Conservation (phyloP, 768 basidiomycete species). For the Xanthoconium purpureum region DNA sequence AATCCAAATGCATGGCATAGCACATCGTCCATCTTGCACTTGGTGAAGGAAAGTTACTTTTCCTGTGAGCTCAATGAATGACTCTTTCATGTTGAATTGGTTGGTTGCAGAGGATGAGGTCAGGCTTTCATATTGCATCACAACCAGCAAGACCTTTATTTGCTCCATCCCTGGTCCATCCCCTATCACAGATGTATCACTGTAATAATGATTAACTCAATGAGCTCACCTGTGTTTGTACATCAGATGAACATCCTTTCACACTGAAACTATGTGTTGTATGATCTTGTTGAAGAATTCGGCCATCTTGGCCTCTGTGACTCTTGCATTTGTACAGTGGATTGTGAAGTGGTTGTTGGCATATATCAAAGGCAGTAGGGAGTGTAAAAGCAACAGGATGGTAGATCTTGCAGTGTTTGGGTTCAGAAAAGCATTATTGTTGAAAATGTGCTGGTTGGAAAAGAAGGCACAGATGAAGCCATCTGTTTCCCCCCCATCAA, state of each 20-base stretch:
- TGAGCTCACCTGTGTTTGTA: background rate
- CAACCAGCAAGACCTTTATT: background rate
- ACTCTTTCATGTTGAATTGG: background rate
- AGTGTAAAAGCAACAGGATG: background rate
- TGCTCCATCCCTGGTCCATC: background rate
- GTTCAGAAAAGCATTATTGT: background rate
- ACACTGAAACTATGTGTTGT: background rate
- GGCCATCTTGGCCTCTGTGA: background rate
- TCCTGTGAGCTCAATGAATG: background rate
- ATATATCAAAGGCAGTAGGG: background rate
- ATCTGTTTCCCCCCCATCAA: background rate
- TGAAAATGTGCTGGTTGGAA: background rate
- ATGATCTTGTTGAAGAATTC: background rate
- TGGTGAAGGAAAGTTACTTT: background rate
- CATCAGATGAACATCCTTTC: background rate
- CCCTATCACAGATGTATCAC: background rate
- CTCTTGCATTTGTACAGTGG: background rate
- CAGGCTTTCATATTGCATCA: background rate
- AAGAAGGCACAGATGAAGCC: background rate
- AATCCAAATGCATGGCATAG: background rate
- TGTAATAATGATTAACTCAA: background rate
- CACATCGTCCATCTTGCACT: background rate
- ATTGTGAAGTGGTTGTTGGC: background rate
- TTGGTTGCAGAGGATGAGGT: background rate
- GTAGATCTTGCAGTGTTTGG: background rate